These are phyloP conservation scores for Geosmithia putterillii DNA, from an alignment of 2,329 filamentous ascomycete species.

Conservation along the genomic window DNA sequence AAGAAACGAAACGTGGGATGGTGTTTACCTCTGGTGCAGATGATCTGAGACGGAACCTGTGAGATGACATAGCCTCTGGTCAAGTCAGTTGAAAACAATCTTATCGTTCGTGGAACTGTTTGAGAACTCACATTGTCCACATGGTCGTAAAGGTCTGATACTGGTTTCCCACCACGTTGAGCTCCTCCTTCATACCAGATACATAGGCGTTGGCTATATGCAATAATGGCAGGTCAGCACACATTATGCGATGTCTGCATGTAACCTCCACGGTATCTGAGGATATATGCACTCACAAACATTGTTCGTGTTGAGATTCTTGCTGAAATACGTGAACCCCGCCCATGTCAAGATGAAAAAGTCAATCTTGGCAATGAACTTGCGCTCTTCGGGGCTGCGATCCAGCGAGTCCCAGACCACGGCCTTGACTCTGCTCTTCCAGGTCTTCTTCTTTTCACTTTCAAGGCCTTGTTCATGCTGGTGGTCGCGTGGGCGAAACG, in stretches of 20 bases:
- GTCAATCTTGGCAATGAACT: conserved; percentile 19
- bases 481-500: neutral
- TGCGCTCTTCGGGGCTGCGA: conserved; percentile 17
- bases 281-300: conserved; percentile 4
- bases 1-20: neutral
- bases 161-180: conserved; percentile 21
- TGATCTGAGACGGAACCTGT: neutral
- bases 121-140: conserved; percentile 1
- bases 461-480: too few species aligned
- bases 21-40: neutral
- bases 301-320: conserved; percentile 18
- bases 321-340: conserved; percentile 22
- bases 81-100: neutral
- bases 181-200: conserved; percentile 33
- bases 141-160: neutral
- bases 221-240: neutral
- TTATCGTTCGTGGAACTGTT: neutral
- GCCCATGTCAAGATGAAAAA: conserved; percentile 20
- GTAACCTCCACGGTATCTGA: too few species aligned
- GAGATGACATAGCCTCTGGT: neutral
- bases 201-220: conserved; percentile 21
- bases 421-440: neutral
- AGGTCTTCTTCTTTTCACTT: neutral
- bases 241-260: neutral
- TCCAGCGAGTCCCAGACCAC: conserved; percentile 9